These are phyloP conservation scores for Salvia hispanica DNA, from an alignment of 257 asterid genomes.

Conservation along the genomic window DNA sequence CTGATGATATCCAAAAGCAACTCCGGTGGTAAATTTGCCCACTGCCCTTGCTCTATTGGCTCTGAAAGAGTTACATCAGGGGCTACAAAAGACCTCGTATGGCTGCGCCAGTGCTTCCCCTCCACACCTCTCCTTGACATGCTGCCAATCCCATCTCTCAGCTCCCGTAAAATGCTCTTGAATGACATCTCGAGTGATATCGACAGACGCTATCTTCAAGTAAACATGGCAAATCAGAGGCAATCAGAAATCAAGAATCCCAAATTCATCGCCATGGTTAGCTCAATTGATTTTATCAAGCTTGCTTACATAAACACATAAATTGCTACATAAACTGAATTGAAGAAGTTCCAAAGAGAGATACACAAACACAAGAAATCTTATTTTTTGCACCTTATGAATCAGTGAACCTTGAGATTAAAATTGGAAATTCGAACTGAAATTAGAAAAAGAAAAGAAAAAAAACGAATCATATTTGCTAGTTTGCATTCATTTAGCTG, in stretches of 20 bases:
- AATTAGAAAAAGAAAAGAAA: not conserved
- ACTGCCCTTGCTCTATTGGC: constrained; percentile 72
- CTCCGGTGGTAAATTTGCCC: constrained; percentile 94
- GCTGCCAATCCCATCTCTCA: constrained; percentile 83
- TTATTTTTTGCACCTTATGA: not conserved
- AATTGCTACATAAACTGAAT: not conserved
- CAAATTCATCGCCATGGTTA: not conserved
- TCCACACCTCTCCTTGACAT: constrained; percentile 64
- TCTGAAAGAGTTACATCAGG: constrained; percentile 65
- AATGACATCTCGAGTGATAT: constrained; percentile 61
- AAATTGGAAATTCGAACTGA: not conserved
- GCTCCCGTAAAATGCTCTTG: constrained; percentile 77
- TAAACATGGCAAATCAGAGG: not conserved
- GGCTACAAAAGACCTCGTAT: constrained; percentile 65
- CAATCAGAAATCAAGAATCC: constrained; percentile 1
- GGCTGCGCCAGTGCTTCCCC: constrained; percentile 68
- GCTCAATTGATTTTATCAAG: constrained; percentile 13
- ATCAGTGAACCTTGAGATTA: not conserved
- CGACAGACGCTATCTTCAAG: constrained; percentile 26
- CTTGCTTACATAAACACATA: not conserved
- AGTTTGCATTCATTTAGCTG: not conserved
- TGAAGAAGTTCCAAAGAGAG: constrained; percentile 10
- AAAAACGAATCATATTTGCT: not conserved
- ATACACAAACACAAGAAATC: constrained; percentile 20
- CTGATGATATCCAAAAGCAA: constrained; percentile 80